A percentile compares a stretch with the other conserved stretches of the same genome.
phyloP scores from a whole-genome alignment of 2,329 filamentous ascomycete genomes.

The Sarocladiaceae sp. region DNA sequence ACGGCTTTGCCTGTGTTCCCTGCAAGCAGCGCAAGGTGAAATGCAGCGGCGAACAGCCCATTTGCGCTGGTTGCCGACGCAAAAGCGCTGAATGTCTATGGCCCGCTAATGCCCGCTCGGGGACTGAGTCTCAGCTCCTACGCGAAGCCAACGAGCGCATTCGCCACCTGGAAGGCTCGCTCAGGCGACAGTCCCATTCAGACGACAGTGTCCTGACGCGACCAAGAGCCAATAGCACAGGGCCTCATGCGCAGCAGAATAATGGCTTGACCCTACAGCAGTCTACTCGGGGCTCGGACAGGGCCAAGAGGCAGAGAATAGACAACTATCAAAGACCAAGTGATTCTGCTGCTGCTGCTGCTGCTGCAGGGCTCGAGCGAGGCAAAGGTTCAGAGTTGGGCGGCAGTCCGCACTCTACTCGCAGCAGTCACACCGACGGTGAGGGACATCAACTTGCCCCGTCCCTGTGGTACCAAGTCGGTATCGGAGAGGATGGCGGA shows the following conservation, averaged over 20 bases:
- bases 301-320: too few relatives aligned
- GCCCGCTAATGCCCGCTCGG: not conserved
- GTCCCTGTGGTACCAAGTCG: conserved; percentile 16
- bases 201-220: not conserved
- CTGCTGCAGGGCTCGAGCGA: too few relatives aligned
- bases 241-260: too few relatives aligned
- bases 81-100: conserved; percentile 11
- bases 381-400: too few relatives aligned
- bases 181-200: not conserved
- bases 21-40: conserved; percentile 14
- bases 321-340: too few relatives aligned
- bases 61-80: conserved; percentile 11
- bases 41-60: conserved; percentile 11
- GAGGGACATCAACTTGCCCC: not conserved
- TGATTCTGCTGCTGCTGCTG: too few relatives aligned
- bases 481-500: conserved; percentile 16
- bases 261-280: too few relatives aligned
- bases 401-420: not conserved
- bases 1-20: conserved; percentile 11
- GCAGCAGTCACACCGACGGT: not conserved
- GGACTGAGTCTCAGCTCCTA: conserved; percentile 8
- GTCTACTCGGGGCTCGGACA: too few relatives aligned
- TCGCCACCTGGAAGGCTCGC: conserved; percentile 8
- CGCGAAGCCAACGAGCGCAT: conserved; percentile 11
- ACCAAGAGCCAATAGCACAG: not conserved